Evolutionary conservation across 768 basidiomycete species (phyloP).

Genomic region (Suillus bovinus): DNA sequence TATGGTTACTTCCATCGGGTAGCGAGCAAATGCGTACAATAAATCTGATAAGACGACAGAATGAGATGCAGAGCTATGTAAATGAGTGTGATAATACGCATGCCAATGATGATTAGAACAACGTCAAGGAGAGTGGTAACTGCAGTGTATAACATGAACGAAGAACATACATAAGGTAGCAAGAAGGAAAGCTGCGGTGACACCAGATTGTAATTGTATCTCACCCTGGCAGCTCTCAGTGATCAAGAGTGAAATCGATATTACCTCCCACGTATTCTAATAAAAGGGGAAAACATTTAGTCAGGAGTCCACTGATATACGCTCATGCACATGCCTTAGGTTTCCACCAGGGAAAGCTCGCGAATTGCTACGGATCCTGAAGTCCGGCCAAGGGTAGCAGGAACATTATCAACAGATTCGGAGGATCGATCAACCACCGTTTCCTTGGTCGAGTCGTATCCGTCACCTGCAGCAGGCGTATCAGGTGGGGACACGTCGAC

Average conservation of each 20-base stretch:
- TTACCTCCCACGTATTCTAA: not conserved
- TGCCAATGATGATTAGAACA: constrained; percentile 1
- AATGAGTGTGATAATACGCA: not conserved
- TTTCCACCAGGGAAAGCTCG: not conserved
- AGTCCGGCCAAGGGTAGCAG: constrained; percentile 29
- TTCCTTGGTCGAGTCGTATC: constrained; percentile 9
- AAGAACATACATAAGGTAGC: not conserved
- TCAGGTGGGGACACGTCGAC: constrained; percentile 4
- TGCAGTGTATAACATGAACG: not conserved
- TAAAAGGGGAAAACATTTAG: not conserved
- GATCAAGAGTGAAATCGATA: not conserved
- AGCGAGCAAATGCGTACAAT: not conserved
- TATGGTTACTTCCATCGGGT: too few species aligned
- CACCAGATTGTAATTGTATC: not conserved
- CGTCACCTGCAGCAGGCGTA: constrained; percentile 11
- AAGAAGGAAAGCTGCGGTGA: not conserved
- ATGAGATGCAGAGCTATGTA: not conserved
- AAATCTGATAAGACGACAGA: not conserved
- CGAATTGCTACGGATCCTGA: constrained; percentile 13
- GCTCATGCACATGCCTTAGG: constrained; percentile 1
- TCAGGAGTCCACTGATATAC: not conserved
- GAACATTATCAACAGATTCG: constrained; percentile 16
- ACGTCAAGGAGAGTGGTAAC: constrained; percentile 1
- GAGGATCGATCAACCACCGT: constrained; percentile 10
- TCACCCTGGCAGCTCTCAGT: not conserved